phyloP scores from a whole-genome alignment of 2,329 filamentous ascomycete genomes.

The Cordyceps javanica region DNA sequence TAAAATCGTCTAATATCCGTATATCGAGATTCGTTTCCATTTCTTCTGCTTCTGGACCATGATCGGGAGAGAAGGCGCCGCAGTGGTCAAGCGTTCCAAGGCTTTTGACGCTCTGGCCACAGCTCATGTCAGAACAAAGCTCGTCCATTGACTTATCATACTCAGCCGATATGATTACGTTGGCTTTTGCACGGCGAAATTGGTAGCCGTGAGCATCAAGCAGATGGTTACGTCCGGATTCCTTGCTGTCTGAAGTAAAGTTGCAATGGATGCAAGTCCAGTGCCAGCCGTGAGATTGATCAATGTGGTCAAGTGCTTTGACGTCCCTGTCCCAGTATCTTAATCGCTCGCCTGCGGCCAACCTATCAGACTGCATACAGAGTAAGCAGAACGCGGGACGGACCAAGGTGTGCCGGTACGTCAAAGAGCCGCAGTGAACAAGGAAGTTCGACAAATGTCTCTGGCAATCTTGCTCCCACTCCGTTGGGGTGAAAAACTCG shows the following conservation, averaged over 20 bases:
- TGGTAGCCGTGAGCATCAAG: slow-evolving; percentile 4
- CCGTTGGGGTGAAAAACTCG: neutral
- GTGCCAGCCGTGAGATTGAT: neutral
- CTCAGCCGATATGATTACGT: neutral
- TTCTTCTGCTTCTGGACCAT: neutral
- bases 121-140: neutral
- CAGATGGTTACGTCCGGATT: neutral
- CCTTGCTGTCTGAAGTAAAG: neutral
- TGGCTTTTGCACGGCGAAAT: neutral
- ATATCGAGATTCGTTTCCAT: neutral
- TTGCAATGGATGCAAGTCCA: slow-evolving; percentile 3
- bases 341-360: neutral
- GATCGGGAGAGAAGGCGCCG: neutral
- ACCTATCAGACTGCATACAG: neutral
- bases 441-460: neutral
- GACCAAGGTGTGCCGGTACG: slow-evolving; percentile 1
- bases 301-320: slow-evolving; percentile 2
- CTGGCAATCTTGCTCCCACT: slow-evolving; percentile 2
- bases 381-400: slow-evolving; percentile 8
- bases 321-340: neutral
- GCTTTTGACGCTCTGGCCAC: neutral
- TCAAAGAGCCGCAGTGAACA: neutral
- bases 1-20: neutral
- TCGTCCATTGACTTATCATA: neutral
- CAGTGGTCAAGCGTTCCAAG: neutral